Percentiles rank a stretch among this genome's conserved stretches.
phyloP scores from a whole-genome alignment of 208 protist genomes.

The Tritrichomonas musculus region DNA sequence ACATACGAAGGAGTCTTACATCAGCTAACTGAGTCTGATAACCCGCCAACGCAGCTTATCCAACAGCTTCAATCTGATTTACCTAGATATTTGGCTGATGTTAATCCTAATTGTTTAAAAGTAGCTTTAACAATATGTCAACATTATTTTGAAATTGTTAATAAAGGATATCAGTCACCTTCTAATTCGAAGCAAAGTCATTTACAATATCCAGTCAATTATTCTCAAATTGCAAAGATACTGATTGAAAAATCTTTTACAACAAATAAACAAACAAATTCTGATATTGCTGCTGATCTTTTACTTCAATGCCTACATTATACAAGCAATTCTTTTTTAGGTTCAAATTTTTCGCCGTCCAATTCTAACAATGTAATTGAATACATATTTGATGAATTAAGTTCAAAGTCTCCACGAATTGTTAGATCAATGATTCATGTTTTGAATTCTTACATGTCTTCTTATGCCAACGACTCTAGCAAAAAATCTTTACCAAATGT shows the following conservation, averaged over 20 bases:
- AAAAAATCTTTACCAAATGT: too few species aligned
- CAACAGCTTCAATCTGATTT: not conserved
- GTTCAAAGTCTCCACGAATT: conserved; percentile 1
- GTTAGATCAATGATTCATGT: not conserved
- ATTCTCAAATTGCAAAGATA: not conserved
- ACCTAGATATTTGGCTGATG: not conserved
- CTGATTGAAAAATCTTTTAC: not conserved
- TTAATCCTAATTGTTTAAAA: not conserved
- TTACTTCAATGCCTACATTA: not conserved
- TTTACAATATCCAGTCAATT: not conserved
- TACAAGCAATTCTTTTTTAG: too few species aligned
- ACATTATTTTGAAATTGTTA: not conserved
- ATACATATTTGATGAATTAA: not conserved
- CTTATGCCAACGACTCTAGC: not conserved
- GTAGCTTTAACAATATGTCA: not conserved
- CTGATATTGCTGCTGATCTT: not conserved
- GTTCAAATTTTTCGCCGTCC: not conserved
- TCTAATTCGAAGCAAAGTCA: too few species aligned
- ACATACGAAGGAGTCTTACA: not conserved
- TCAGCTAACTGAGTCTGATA: not conserved
- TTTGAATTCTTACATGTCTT: too few species aligned
- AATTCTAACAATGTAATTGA: not conserved
- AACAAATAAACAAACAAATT: not conserved
- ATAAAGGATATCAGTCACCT: too few species aligned
- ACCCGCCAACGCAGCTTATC: not conserved